A percentile compares a stretch with the other conserved stretches of the same genome.
Conservation (phyloP, 371 early-diverging fungal genomes). For the Parasitella parasitica region DNA sequence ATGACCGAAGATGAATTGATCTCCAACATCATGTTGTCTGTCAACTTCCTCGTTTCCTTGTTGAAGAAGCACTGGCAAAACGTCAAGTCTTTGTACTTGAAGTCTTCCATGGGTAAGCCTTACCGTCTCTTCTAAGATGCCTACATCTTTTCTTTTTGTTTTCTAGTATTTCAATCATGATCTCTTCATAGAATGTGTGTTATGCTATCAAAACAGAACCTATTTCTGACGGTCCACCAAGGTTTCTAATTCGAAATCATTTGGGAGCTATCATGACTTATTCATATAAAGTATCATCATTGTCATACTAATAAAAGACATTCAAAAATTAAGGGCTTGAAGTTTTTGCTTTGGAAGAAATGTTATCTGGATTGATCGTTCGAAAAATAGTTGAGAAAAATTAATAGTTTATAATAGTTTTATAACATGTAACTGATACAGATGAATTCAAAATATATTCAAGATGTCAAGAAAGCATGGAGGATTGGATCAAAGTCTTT, state of each 20-base stretch:
- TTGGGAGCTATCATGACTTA: conserved; percentile 28
- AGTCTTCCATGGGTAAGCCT: conserved; percentile 97
- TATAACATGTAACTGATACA: too few relatives aligned
- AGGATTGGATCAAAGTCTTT: too few relatives aligned
- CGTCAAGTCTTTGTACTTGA: conserved; percentile 98
- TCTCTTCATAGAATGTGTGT: conserved; percentile 3
- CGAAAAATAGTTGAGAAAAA: too few relatives aligned
- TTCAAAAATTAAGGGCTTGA: neutral
- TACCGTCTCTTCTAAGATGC: conserved; percentile 73
- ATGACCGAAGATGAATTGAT: conserved; percentile 96
- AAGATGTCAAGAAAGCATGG: too few relatives aligned
- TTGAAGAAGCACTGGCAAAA: conserved; percentile 99
- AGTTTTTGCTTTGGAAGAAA: too few relatives aligned
- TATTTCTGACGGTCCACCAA: conserved; percentile 35
- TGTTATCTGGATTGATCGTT: too few relatives aligned
- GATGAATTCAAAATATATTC: too few relatives aligned
- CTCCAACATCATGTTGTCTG: conserved; percentile 96
- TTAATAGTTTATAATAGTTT: too few relatives aligned
- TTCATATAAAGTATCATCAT: neutral
- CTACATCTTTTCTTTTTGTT: too few relatives aligned
- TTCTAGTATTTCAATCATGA: neutral
- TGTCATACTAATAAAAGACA: neutral
- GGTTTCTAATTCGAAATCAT: conserved; percentile 28
- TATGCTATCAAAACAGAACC: neutral
- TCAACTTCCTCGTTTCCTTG: conserved; percentile 97